Conservation (phyloP, 768 basidiomycete species). For the Phaffia australis region DNA sequence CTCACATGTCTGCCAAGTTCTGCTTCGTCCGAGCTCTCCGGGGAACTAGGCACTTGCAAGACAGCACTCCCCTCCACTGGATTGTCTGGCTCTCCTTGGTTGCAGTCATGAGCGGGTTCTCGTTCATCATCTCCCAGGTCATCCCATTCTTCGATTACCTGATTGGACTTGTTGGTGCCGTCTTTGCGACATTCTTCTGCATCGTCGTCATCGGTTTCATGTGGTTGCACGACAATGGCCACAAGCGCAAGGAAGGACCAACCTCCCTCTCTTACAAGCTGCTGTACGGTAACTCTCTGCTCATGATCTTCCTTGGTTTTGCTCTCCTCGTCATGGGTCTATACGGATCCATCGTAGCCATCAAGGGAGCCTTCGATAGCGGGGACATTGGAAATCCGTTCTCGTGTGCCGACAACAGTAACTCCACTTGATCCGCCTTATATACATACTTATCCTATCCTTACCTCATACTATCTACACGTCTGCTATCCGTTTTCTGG, state of each 20-base stretch:
- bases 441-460: too few relatives aligned
- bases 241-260: conserved; percentile 1
- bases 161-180: conserved; percentile 27
- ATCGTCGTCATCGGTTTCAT: conserved; percentile 21
- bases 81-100: conserved; percentile 25
- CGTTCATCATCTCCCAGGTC: conserved; percentile 29
- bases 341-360: conserved; percentile 23
- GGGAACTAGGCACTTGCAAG: conserved; percentile 27
- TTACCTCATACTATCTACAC: too few relatives aligned
- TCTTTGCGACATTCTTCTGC: conserved; percentile 28
- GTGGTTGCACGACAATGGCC: conserved; percentile 27
- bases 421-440: neutral
- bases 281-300: conserved; percentile 21
- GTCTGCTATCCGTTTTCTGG: too few relatives aligned
- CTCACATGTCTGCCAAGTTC: conserved; percentile 29
- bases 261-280: neutral
- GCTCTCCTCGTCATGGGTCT: conserved; percentile 30
- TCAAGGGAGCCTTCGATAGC: conserved; percentile 15
- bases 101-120: conserved; percentile 16
- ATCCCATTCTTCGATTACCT: conserved; percentile 29
- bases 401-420: conserved; percentile 28
- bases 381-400: conserved; percentile 22
- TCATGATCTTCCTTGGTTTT: conserved; percentile 26
- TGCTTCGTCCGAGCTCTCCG: conserved; percentile 30
- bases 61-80: conserved; percentile 28